Evolutionary conservation across 2,329 filamentous ascomycete species (phyloP), one percentile per base, ranked within the genome.

Genomic region (Alternaria arborescens): DNA sequence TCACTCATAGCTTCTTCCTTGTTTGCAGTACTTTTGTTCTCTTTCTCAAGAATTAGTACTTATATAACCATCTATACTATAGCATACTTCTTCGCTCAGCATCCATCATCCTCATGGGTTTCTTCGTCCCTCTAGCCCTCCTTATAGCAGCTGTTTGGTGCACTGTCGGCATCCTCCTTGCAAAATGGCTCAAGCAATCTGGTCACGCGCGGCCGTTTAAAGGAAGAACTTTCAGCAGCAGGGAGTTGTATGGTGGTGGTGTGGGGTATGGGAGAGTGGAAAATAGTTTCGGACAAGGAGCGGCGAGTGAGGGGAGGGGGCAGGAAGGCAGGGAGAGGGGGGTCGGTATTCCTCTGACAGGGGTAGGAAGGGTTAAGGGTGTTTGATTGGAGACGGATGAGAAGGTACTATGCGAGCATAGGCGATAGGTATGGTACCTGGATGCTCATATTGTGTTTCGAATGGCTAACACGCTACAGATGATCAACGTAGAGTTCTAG

Each of bases 131-230:
- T 40, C 61, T 71, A 42, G 14, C 65, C 36, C n/a, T 71, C n/a
- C 26, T 65, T 12, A 36, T 71, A 34, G 69, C 69, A 22, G 8
- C 54, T 12, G 60, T 57, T 36, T 71, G 69, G 69, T 55, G 58
- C 16, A 26, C 50, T 26, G 56, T 71, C 16, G 69, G 69, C 11
- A 14, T 69, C 12, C 28, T 67, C 30, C 59, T 71, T 10, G 68
- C 68, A 18, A 52, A 42, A 16, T 71, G 65, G 60, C 58, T 71
- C 6, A 69, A 70, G 20, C 69, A 71, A 43, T 60, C 66, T 1
- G 64, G 66, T 3, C 55, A 65, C 4, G 42, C 56, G n/a, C 55
- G 53, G 11, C 66, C 69, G 8, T 66, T 65, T 11, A 64, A 64
- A 14, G 60, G 62, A 6, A 55, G 46, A 12, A 46, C 58, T 2